These are phyloP conservation scores for Rhododendron ferrugineum DNA, from an alignment of 148 eudicot species.

Conservation along the genomic window DNA sequence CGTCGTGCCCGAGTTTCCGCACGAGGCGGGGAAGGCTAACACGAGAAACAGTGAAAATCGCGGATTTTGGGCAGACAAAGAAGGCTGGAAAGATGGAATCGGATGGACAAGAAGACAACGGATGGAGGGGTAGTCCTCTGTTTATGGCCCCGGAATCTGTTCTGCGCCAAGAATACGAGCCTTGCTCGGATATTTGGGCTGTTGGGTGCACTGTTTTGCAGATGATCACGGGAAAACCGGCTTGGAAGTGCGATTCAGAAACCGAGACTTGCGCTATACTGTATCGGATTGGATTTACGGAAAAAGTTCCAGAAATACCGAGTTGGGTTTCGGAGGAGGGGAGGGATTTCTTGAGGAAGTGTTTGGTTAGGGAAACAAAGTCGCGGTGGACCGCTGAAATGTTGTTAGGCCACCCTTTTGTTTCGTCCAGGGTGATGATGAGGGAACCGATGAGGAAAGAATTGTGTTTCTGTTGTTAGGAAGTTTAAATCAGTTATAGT, in stretches of 20 bases:
- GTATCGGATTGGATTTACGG: not conserved
- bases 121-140: not conserved
- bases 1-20: too few relatives aligned
- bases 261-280: not conserved
- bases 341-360: not conserved
- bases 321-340: not conserved
- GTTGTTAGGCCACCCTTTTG: constrained; percentile 4
- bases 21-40: not conserved
- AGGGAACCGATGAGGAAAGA: too few relatives aligned
- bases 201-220: constrained; percentile 14
- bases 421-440: not conserved
- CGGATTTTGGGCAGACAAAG: constrained; percentile 13
- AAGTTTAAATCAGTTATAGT: too few relatives aligned
- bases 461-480: too few relatives aligned
- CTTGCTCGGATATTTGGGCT: constrained; percentile 15
- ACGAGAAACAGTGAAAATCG: constrained; percentile 4
- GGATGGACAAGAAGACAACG: too few relatives aligned
- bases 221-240: constrained; percentile 7
- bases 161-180: not conserved
- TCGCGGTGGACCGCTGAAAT: not conserved
- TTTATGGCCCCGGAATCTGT: constrained; percentile 10
- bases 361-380: not conserved
- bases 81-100: not conserved
- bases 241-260: not conserved
- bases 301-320: not conserved